A percentile compares a stretch with the other conserved stretches of the same genome.
Conservation (phyloP, 768 basidiomycete genomes). For the Amanita thiersii region DNA sequence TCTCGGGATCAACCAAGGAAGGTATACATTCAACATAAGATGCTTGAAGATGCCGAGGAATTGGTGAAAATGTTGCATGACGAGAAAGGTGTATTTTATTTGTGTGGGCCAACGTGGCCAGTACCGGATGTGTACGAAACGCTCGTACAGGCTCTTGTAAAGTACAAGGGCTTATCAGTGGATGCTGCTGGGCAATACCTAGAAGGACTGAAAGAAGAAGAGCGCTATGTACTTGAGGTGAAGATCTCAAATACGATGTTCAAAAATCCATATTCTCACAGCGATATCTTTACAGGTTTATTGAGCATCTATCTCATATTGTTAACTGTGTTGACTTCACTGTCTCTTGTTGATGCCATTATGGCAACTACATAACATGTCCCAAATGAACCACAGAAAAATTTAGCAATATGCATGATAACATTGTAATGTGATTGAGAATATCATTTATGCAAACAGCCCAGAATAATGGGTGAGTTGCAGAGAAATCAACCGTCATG, state of each 20-base stretch:
- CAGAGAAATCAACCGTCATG: too few relatives aligned
- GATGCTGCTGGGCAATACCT: slow-evolving; percentile 72
- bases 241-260: slow-evolving; percentile 8
- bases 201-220: slow-evolving; percentile 90
- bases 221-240: slow-evolving; percentile 96
- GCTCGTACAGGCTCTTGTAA: slow-evolving; percentile 70
- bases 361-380: too few relatives aligned
- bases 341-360: too few relatives aligned
- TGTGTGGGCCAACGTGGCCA: slow-evolving; percentile 99
- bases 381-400: too few relatives aligned
- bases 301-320: too few relatives aligned
- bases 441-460: too few relatives aligned
- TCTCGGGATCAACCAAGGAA: slow-evolving; percentile 90
- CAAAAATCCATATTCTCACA: background rate
- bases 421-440: too few relatives aligned
- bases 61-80: slow-evolving; percentile 71
- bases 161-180: slow-evolving; percentile 57
- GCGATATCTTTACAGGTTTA: slow-evolving; percentile 1
- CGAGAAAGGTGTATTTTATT: slow-evolving; percentile 80
- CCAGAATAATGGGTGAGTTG: too few relatives aligned
- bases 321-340: too few relatives aligned
- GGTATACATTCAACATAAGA: slow-evolving; percentile 98
- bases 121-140: slow-evolving; percentile 97
- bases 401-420: too few relatives aligned
- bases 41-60: slow-evolving; percentile 79